Evolutionary conservation across 108 stramenopile genomes (phyloP), one percentile per base, ranked within the genome.

Genomic region (Nitzschia sp.): DNA sequence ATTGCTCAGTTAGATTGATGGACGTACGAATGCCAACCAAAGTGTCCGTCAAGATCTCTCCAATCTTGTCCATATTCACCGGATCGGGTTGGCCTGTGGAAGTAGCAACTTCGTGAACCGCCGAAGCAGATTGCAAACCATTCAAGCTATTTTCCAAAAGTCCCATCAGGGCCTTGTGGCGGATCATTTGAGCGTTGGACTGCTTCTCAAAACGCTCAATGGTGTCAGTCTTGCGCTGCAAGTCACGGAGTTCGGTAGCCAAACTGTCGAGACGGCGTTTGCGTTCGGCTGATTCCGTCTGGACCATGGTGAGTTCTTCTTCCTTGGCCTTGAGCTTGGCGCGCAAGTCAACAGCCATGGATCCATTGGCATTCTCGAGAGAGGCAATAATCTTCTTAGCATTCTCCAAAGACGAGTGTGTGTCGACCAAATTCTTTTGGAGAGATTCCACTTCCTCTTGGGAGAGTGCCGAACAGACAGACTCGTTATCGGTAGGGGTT

Each of bases 351-450:
- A 66, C 37, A n/a, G 77, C 67, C 57, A 83, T 42, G 5, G 76
- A 71, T 20, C 72, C 69, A 56, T 82, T 86, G 21, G 85, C 80
- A 46, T 69, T 71, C 40, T 86, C 85, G 57, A 86, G 29, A 5
- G 82, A 83, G 15, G 82, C 63, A 59, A 86, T 86, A 12, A 86
- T 82, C 55, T 73, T 82, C 55, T 86, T 86, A 26, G 85, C 79
- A 53, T 71, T 82, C 39, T 81, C 82, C 64, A 86, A 59, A 41
- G 77, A 71, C 37, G 52, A 41, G 12, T 53, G 50, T 10, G 79
- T 86, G 39, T 83, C 77, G 5, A 75, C 48, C 17, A 82, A 25
- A 22, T 73, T 61, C 55, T 78, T 63, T 41, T 72, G 48, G 10
- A 77, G 42, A n/a, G 40, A 60, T 41, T 72, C 69, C 8, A 74